Evolutionary conservation across 371 early-diverging fungal genomes (phyloP), one percentile per base, ranked within the genome.

Genomic region (Mortierella sp.): DNA sequence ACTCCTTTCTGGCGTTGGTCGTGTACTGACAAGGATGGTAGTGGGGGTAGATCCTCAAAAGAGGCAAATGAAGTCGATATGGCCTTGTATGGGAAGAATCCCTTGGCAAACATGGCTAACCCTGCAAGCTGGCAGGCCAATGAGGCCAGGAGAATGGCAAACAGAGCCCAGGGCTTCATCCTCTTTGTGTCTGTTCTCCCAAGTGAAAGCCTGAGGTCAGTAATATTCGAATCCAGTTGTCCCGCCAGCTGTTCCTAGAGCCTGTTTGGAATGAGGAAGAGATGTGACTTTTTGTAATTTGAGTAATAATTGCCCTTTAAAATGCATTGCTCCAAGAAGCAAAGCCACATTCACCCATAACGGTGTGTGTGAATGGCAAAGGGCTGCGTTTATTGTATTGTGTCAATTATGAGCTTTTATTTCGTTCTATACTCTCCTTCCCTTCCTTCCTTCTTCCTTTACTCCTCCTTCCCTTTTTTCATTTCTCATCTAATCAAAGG

Each of bases 31-130:
- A 74, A 22, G 3, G 62, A 62, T 22, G 85, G 85, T 28, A 74
- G 64, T 1, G 66, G 67, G 6, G 88, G 86, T 45, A 84, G 66
- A 26, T 87, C 84, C 10, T 85, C 75, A 11, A 68, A 45, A 2
- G 86, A 80, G 3, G 93, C 88, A 75, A 91, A 90, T 9, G 92
- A 90, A 0, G 92, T 84, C 8, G 93, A 84, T 73, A 88, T 88
- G 26, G 87, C 77, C 73, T 94, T 94, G 83, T 93, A 93, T 2
- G 95, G 95, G 65, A 94, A 94, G 74, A 94, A 94, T 0, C 94
- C 95, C 72, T 88, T 90, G 68, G 88, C 85, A 72, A 94, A 94
- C 40, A 90, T 74, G 22, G 84, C 85, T 28, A 94, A 72, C 1
- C 94, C 94, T 14, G 87, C 75, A 22, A 93, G 70, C 81, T 94